Conservation (phyloP, 2,329 filamentous ascomycete species). For the Alternaria gaisen region DNA sequence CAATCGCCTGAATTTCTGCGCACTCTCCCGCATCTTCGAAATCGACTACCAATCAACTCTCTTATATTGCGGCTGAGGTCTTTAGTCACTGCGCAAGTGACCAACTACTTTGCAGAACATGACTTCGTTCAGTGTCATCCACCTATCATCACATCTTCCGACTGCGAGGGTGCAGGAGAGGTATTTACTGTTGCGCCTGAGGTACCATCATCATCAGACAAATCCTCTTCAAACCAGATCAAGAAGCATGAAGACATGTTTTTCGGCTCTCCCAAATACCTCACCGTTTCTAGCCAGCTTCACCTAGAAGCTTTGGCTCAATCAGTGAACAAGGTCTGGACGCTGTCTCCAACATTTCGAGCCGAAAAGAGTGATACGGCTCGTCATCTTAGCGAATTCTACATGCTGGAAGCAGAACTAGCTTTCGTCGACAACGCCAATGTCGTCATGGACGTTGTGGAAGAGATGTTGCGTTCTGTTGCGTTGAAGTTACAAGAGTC, state of each 20-base stretch:
- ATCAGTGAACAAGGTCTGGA: constrained; percentile 90
- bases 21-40: constrained; percentile 84
- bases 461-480: constrained; percentile 74
- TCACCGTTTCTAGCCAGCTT: constrained; percentile 93
- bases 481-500: constrained; percentile 61
- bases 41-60: constrained; percentile 82
- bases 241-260: constrained; percentile 61
- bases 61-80: constrained; percentile 84
- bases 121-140: constrained; percentile 86
- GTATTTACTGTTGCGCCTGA: constrained; percentile 74
- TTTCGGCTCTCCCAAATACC: constrained; percentile 88
- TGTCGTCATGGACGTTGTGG: constrained; percentile 79
- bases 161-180: constrained; percentile 96
- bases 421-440: constrained; percentile 77
- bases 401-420: constrained; percentile 95
- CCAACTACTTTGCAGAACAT: constrained; percentile 75
- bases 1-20: constrained; percentile 89
- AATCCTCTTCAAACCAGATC: constrained; percentile 33
- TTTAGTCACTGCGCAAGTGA: constrained; percentile 75
- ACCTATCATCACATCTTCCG: constrained; percentile 93
- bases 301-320: constrained; percentile 93
- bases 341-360: constrained; percentile 90
- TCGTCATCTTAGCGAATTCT: constrained; percentile 95
- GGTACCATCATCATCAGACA: constrained; percentile 30
- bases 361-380: constrained; percentile 87